Evolutionary conservation across 768 basidiomycete genomes (phyloP).

Genomic region (Hygrocybe coccinea): DNA sequence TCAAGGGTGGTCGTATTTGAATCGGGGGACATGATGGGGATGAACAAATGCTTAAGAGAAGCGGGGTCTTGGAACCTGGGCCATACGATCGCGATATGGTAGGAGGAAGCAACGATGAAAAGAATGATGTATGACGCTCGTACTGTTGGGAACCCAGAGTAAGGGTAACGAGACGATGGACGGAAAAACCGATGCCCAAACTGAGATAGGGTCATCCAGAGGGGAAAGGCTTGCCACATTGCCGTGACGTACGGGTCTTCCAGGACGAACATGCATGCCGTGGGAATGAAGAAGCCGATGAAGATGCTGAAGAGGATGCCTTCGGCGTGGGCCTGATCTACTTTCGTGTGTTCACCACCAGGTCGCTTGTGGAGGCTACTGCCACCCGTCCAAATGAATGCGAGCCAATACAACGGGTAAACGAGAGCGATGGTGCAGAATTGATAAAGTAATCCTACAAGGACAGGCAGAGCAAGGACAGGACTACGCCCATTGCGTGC

Average conservation of each 20-base stretch:
- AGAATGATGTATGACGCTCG: constrained; percentile 35
- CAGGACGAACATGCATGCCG: constrained; percentile 40
- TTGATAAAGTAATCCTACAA: constrained; percentile 41
- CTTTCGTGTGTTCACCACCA: constrained; percentile 9
- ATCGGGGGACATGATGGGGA: constrained; percentile 33
- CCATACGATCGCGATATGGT: constrained; percentile 40
- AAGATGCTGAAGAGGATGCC: constrained; percentile 48
- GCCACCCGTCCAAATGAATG: constrained; percentile 39
- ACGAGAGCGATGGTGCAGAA: constrained; percentile 38
- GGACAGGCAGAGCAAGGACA: constrained; percentile 38
- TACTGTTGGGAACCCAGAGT: constrained; percentile 36
- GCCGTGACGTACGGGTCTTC: constrained; percentile 43
- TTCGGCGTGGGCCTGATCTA: constrained; percentile 47
- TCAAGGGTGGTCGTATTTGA: constrained; percentile 19
- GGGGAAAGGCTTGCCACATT: constrained; percentile 52
- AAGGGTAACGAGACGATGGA: constrained; percentile 26
- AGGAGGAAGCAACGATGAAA: constrained; percentile 41
- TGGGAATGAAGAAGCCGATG: constrained; percentile 44
- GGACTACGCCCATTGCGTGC: constrained; percentile 33
- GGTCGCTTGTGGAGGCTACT: constrained; percentile 18
- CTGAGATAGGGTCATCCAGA: constrained; percentile 41
- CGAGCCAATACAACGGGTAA: constrained; percentile 46
- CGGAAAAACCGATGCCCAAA: constrained; percentile 38
- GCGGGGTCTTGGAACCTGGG: constrained; percentile 29
- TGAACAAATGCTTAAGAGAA: constrained; percentile 29